Evolutionary conservation across 805 yeast genomes (phyloP).

Genomic region (Hanseniaspora opuntiae): DNA sequence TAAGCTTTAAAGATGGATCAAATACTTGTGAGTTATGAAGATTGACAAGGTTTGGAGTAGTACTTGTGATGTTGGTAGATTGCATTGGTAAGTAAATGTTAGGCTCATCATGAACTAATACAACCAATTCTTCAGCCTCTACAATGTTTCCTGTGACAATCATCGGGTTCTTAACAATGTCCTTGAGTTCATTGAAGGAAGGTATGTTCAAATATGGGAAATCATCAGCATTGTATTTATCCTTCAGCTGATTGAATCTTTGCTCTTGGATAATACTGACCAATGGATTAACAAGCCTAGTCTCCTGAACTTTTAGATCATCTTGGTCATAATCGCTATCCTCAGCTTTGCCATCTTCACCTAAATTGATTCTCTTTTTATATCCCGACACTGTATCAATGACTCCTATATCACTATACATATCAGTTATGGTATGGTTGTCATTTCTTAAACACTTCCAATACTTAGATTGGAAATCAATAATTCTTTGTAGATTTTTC

Average conservation of each 20-base stretch:
- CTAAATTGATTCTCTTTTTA: constrained; percentile 5
- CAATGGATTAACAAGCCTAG: constrained; percentile 5
- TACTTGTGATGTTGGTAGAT: constrained; percentile 56
- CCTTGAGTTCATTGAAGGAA: constrained; percentile 4
- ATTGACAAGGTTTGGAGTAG: constrained; percentile 33
- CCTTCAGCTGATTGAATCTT: constrained; percentile 1
- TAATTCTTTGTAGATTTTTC: constrained; percentile 68
- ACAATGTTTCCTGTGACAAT: constrained; percentile 3
- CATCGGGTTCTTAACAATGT: constrained; percentile 1
- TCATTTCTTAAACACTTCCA: constrained; percentile 60
- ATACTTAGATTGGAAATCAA: constrained; percentile 64
- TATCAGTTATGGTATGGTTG: constrained; percentile 1
- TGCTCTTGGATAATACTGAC: constrained; percentile 5
- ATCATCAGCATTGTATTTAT: background rate
- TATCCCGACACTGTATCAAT: constrained; percentile 3
- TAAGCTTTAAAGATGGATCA: constrained; percentile 57
- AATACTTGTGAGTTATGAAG: constrained; percentile 29
- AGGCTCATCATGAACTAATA: constrained; percentile 10
- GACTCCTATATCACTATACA: background rate
- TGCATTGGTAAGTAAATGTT: constrained; percentile 9
- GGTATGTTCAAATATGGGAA: constrained; percentile 9
- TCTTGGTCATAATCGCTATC: constrained; percentile 10
- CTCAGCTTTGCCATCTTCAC: constrained; percentile 4
- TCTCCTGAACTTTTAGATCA: constrained; percentile 8
- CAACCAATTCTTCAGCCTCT: constrained; percentile 6